Conservation (phyloP, 805 yeast genomes). For the Pichia nakasei region DNA sequence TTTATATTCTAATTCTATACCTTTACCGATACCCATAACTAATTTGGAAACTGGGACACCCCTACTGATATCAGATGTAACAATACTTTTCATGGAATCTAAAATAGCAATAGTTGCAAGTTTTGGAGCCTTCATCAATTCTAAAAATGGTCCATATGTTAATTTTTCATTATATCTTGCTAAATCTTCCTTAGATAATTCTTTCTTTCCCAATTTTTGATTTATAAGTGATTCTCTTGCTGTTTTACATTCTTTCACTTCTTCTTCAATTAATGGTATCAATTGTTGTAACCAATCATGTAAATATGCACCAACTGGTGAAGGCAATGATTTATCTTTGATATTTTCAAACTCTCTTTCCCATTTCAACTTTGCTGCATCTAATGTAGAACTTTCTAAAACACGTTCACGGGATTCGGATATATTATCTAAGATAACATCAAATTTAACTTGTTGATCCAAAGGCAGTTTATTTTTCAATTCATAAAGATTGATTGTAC, state of each 20-base stretch:
- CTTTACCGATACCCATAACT: conserved; percentile 70
- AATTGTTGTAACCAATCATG: conserved; percentile 80
- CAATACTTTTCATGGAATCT: conserved; percentile 65
- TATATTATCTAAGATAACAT: conserved; percentile 54
- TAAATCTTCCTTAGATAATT: conserved; percentile 16
- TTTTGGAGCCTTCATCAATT: conserved; percentile 67
- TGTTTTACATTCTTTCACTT: conserved; percentile 46
- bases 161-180: conserved; percentile 29
- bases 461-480: conserved; percentile 48
- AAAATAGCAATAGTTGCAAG: conserved; percentile 77
- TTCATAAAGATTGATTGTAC: conserved; percentile 51
- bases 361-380: conserved; percentile 87
- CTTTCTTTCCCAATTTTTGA: conserved; percentile 7
- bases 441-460: conserved; percentile 45
- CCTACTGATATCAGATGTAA: conserved; percentile 66
- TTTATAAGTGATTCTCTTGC: conserved; percentile 25
- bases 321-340: conserved; percentile 36
- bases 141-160: conserved; percentile 69
- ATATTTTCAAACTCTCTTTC: conserved; percentile 58
- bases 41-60: conserved; percentile 84
- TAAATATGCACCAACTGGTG: conserved; percentile 60
- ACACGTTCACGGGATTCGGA: conserved; percentile 70
- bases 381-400: conserved; percentile 70
- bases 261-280: conserved; percentile 62
- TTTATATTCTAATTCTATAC: conserved; percentile 76